Percentiles rank a stretch among this genome's conserved stretches.
Conservation (phyloP, 495 filamentous ascomycete species). For the Choiromyces venosus region DNA sequence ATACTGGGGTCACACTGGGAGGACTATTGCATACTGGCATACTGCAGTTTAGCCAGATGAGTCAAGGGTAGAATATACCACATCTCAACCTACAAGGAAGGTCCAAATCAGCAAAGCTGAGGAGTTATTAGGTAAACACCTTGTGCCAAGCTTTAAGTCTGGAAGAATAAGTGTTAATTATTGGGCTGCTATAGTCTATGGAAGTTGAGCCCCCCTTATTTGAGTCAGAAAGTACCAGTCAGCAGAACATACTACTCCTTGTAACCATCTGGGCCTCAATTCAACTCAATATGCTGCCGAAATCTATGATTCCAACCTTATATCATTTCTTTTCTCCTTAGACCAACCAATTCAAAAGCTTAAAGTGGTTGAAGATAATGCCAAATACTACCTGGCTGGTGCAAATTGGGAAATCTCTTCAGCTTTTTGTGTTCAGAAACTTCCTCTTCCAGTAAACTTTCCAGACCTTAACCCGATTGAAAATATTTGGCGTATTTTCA, state of each 20-base stretch:
- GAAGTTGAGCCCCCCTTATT: background rate
- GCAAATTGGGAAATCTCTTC: background rate
- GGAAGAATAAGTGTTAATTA: slow-evolving; percentile 2
- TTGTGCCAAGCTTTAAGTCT: slow-evolving; percentile 13
- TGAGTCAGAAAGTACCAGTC: slow-evolving; percentile 2
- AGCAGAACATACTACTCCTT: background rate
- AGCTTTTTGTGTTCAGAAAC: slow-evolving; percentile 8
- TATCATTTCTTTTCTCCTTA: slow-evolving; percentile 3
- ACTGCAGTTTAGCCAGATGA: slow-evolving; percentile 16
- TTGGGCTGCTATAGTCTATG: slow-evolving; percentile 12
- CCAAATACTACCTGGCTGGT: background rate
- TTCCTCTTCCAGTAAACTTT: slow-evolving; percentile 11
- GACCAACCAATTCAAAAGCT: background rate
- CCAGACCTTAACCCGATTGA: slow-evolving; percentile 17
- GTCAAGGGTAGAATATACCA: slow-evolving; percentile 3
- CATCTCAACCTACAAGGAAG: background rate
- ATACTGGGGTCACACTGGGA: background rate
- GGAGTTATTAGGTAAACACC: background rate
- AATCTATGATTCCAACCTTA: slow-evolving; percentile 5
- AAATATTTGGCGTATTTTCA: too few relatives aligned
- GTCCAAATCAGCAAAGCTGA: slow-evolving; percentile 1
- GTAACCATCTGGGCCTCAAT: slow-evolving; percentile 7
- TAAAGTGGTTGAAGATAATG: slow-evolving; percentile 10
- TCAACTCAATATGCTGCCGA: slow-evolving; percentile 12
- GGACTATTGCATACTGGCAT: slow-evolving; percentile 3